Conservation (phyloP, 1,284 basidiomycete genomes). For the Rhizoctonia solani region DNA sequence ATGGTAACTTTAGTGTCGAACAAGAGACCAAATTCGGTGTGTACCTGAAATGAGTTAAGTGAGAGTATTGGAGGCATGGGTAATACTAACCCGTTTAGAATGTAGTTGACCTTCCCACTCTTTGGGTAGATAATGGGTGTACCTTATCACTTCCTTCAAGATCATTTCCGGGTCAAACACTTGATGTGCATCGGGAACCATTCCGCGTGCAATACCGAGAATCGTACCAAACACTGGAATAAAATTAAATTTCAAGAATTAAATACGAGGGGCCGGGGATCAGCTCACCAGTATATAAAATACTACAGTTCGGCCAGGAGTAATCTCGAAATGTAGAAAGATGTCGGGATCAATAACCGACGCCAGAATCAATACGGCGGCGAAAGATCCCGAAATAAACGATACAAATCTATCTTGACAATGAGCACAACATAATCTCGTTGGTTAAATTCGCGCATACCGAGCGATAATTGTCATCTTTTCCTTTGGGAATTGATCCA, state of each 20-base stretch:
- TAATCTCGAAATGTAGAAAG: conserved; percentile 93
- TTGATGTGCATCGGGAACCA: conserved; percentile 92
- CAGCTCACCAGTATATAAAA: conserved; percentile 76
- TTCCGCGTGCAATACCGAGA: conserved; percentile 86
- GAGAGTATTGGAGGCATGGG: conserved; percentile 19
- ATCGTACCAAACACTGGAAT: conserved; percentile 75
- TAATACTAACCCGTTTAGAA: conserved; percentile 69
- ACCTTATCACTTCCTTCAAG: conserved; percentile 87
- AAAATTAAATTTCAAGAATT: no score
- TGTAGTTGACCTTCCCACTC: conserved; percentile 91
- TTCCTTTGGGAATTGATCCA: conserved; percentile 97
- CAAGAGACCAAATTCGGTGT: conserved; percentile 84
- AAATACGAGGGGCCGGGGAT: neutral
- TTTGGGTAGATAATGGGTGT: conserved; percentile 94
- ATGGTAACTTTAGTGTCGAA: conserved; percentile 88
- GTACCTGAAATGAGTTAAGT: conserved; percentile 59
- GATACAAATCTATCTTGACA: conserved; percentile 75
- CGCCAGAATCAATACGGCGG: conserved; percentile 88
- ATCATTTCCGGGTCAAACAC: conserved; percentile 93
- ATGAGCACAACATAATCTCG: neutral
- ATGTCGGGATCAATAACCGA: conserved; percentile 91
- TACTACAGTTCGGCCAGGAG: conserved; percentile 86
- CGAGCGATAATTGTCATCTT: conserved; percentile 86
- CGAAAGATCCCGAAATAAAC: conserved; percentile 95
- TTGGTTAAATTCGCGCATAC: conserved; percentile 51